Conservation (phyloP, 202 grass and related monocot genomes). For the Zoysia matrella region DNA sequence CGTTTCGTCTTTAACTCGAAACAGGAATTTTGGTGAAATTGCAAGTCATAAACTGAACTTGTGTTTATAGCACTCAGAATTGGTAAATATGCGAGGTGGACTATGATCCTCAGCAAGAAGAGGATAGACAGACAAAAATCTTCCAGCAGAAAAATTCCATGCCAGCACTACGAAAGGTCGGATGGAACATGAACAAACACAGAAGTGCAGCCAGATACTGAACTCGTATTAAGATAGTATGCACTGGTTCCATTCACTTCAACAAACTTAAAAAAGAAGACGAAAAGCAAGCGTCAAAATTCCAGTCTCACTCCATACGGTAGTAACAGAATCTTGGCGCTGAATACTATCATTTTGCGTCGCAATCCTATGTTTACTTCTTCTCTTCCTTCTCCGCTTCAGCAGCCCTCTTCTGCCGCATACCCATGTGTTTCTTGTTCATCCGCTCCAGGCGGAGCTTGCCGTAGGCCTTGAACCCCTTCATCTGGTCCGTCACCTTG, state of each 20-base stretch:
- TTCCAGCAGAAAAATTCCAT: not conserved
- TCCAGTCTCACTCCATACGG: conserved; percentile 10
- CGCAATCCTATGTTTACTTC: conserved; percentile 47
- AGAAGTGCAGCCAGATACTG: not conserved
- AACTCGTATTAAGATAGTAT: conserved; percentile 24
- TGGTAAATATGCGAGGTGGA: no score
- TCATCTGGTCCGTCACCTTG: no score
- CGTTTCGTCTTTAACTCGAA: no score
- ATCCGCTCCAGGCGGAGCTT: no score
- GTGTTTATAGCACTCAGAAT: no score
- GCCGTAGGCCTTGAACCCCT: no score
- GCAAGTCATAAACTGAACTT: no score
- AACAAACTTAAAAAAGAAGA: not conserved
- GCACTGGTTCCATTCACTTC: conserved; percentile 3
- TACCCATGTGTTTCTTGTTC: no score
- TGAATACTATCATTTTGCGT: not conserved
- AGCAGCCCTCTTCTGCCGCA: conserved; percentile 67
- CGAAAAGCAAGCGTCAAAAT: not conserved
- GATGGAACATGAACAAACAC: not conserved
- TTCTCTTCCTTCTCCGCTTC: conserved; percentile 93
- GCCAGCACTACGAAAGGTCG: not conserved
- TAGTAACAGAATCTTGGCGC: not conserved
- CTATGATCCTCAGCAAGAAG: no score
- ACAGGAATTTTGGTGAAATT: no score
- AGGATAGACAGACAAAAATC: no score